A percentile compares a stretch with the other conserved stretches of the same genome.
These are phyloP conservation scores for Pestalotiopsis sp. DNA, from an alignment of 2,329 filamentous ascomycete genomes.

Conservation along the genomic window DNA sequence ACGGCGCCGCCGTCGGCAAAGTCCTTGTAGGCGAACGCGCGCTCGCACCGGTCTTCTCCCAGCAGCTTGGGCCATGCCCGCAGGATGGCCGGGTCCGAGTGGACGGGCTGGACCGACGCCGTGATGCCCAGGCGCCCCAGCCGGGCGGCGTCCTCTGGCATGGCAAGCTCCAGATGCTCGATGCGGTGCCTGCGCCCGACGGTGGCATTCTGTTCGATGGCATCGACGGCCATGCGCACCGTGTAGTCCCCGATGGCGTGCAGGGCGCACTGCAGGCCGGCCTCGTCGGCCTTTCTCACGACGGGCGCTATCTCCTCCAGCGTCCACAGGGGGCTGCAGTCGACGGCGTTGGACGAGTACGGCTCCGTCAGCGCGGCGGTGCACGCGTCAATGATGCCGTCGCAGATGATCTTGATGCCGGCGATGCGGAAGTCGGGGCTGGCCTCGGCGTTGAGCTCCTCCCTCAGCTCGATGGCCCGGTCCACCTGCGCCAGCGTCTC, in stretches of 20 bases:
- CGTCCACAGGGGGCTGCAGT: conserved; percentile 57
- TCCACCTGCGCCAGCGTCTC: conserved; percentile 53
- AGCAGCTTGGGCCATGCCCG: conserved; percentile 62
- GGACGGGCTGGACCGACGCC: conserved; percentile 60
- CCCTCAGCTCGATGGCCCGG: conserved; percentile 48
- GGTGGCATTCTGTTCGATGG: conserved; percentile 44
- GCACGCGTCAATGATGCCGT: conserved; percentile 67
- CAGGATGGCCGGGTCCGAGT: conserved; percentile 63
- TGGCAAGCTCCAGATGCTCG: conserved; percentile 66
- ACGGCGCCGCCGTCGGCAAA: conserved; percentile 50
- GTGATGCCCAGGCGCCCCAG: conserved; percentile 63
- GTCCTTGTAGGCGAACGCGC: conserved; percentile 66
- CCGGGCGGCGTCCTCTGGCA: conserved; percentile 54
- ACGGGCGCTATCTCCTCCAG: conserved; percentile 53
- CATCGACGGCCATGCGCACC: conserved; percentile 59
- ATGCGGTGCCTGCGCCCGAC: conserved; percentile 60
- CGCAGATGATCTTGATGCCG: conserved; percentile 67
- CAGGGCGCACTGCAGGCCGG: conserved; percentile 62
- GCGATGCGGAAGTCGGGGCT: conserved; percentile 52
- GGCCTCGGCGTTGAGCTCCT: conserved; percentile 44
- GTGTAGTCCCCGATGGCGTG: conserved; percentile 68
- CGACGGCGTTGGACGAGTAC: conserved; percentile 50
- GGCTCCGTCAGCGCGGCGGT: conserved; percentile 63
- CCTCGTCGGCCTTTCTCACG: conserved; percentile 53
- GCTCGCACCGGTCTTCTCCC: conserved; percentile 52